Conservation (phyloP, 192 early-diverging fungal species). For the Fimicolochytrium jonesii region DNA sequence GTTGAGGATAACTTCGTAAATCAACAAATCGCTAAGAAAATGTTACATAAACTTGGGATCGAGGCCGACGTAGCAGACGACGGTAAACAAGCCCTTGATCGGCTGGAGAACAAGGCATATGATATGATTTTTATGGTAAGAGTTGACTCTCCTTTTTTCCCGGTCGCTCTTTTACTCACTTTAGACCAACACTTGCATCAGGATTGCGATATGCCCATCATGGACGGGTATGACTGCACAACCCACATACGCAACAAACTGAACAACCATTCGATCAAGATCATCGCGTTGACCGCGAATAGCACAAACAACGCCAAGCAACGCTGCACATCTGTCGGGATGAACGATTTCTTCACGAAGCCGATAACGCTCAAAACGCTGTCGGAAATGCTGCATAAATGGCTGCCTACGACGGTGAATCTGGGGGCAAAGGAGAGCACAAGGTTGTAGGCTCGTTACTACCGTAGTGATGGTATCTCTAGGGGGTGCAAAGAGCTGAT, state of each 20-base stretch:
- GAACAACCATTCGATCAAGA: conserved; percentile 2
- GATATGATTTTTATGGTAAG: conserved; percentile 21
- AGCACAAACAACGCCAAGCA: conserved; percentile 1
- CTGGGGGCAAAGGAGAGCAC: neutral
- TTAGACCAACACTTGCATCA: neutral
- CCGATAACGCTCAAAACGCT: conserved; percentile 16
- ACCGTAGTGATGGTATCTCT: no score
- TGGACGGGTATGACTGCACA: conserved; percentile 6
- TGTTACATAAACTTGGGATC: conserved; percentile 12
- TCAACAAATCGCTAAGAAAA: conserved; percentile 4
- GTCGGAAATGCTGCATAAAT: conserved; percentile 9
- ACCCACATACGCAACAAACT: neutral
- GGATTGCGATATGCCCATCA: conserved; percentile 24
- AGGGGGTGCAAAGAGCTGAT: no score
- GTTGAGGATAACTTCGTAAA: conserved; percentile 21
- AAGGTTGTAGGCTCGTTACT: neutral
- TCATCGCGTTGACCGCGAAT: conserved; percentile 16
- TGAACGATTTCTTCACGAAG: conserved; percentile 22
- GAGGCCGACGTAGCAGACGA: conserved; percentile 5
- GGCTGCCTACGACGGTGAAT: conserved; percentile 8
- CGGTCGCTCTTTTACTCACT: no score
- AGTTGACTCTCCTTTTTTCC: no score
- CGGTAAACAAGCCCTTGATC: conserved; percentile 3
- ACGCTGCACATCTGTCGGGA: conserved; percentile 10
- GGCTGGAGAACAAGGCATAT: neutral